These are phyloP conservation scores for Dendrobium catenatum DNA, from an alignment of 106 monocot genomes.

Conservation along the genomic window DNA sequence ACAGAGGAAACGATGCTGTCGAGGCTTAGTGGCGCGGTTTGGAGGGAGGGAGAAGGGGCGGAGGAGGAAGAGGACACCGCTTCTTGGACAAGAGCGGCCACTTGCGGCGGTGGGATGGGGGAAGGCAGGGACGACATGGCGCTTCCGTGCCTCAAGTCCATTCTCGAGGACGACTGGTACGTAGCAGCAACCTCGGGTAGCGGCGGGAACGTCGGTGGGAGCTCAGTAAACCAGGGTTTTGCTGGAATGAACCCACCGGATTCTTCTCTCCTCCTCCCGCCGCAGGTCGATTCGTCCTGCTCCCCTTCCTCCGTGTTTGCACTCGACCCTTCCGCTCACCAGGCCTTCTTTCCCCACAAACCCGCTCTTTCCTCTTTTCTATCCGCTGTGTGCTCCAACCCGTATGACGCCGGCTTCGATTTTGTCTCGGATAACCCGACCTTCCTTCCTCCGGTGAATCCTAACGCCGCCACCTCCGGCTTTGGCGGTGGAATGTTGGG, in stretches of 20 bases:
- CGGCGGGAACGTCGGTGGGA: not conserved
- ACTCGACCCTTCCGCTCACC: slow-evolving; percentile 10
- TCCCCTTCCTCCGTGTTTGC: not conserved
- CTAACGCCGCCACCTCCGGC: slow-evolving; percentile 3
- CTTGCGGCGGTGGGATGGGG: not conserved
- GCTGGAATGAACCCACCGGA: not conserved
- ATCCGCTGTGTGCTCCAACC: slow-evolving; percentile 11
- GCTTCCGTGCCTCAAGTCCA: slow-evolving; percentile 3
- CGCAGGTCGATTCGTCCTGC: slow-evolving; percentile 9
- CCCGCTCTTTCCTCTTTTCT: slow-evolving; percentile 8
- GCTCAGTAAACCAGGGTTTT: slow-evolving; percentile 1
- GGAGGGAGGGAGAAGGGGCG: slow-evolving; percentile 5
- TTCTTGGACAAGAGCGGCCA: not conserved
- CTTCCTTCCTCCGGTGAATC: slow-evolving; percentile 5
- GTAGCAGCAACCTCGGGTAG: not conserved
- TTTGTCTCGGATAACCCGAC: not conserved
- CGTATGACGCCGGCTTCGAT: slow-evolving; percentile 13
- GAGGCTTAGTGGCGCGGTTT: slow-evolving; percentile 5
- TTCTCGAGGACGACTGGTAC: slow-evolving; percentile 12
- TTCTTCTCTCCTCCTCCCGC: not conserved
- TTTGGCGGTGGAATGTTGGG: slow-evolving; percentile 7
- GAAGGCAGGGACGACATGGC: not conserved
- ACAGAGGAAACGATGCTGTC: slow-evolving; percentile 1
- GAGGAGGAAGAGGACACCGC: slow-evolving; percentile 8
- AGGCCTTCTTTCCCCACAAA: slow-evolving; percentile 1